Conservation (phyloP, 345 rosid species). For the Mercurialis annua region DNA sequence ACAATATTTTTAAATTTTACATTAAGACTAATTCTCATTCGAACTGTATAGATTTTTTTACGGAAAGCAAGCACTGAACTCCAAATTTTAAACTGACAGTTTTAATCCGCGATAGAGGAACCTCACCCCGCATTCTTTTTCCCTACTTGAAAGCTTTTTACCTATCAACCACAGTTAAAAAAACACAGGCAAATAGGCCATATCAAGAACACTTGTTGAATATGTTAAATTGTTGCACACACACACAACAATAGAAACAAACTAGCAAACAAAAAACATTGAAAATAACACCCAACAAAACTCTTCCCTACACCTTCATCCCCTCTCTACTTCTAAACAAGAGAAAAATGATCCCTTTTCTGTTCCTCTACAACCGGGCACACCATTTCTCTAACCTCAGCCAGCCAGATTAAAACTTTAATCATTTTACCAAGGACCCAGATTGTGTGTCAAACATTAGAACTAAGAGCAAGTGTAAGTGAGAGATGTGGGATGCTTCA, state of each 20-base stretch:
- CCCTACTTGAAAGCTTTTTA: too few species aligned
- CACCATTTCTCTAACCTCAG: slow-evolving; percentile 27
- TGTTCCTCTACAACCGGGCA: slow-evolving; percentile 80
- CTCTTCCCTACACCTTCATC: slow-evolving; percentile 14
- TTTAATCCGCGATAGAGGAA: too few species aligned
- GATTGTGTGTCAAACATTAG: slow-evolving; percentile 11
- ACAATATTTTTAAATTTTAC: too few species aligned
- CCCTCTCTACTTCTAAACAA: slow-evolving; percentile 18
- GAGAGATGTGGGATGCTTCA: slow-evolving; percentile 92
- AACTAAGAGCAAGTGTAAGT: slow-evolving; percentile 15
- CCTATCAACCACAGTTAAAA: background rate
- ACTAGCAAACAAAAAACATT: slow-evolving; percentile 16
- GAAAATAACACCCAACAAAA: slow-evolving; percentile 25
- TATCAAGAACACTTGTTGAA: background rate
- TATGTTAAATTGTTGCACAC: too few species aligned
- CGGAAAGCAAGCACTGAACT: too few species aligned
- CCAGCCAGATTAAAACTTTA: slow-evolving; percentile 10
- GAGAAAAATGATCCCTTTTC: slow-evolving; percentile 15
- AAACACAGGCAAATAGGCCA: background rate
- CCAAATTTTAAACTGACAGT: too few species aligned
- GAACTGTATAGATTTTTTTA: too few species aligned
- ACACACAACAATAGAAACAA: slow-evolving; percentile 6
- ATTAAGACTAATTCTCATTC: too few species aligned
- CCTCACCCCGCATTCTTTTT: too few species aligned
- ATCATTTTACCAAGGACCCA: slow-evolving; percentile 16